Evolutionary conservation across 495 filamentous ascomycete species (phyloP).

Genomic region (Trichoderma parareesei): DNA sequence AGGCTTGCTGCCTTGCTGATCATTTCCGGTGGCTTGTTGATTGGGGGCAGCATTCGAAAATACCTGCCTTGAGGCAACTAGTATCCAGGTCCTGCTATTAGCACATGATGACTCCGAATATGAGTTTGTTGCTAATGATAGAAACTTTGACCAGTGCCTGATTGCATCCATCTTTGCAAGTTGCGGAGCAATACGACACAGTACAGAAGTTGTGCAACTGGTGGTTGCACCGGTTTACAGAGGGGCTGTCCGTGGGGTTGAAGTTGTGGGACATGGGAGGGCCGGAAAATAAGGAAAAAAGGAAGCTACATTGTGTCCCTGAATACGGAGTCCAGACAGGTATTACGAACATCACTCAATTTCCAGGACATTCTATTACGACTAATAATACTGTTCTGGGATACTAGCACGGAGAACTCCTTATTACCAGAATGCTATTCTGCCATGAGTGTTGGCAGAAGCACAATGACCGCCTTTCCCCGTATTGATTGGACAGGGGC

Average conservation of each 20-base stretch:
- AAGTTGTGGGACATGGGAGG: neutral
- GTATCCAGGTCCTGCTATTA: neutral
- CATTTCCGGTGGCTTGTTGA: constrained; percentile 6
- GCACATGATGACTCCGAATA: neutral
- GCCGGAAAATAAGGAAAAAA: neutral
- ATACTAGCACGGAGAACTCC: neutral
- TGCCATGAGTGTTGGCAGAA: neutral
- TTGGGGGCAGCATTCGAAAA: neutral
- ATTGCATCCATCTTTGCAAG: too few species aligned
- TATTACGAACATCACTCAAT: neutral
- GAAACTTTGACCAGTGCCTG: neutral
- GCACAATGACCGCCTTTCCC: constrained; percentile 3
- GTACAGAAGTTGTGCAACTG: too few species aligned
- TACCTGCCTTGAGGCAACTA: neutral
- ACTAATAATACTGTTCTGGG: neutral
- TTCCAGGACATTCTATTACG: neutral
- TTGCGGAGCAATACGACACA: too few species aligned
- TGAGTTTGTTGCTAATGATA: neutral
- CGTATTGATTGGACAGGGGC: neutral
- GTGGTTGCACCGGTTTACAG: neutral
- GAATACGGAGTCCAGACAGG: neutral
- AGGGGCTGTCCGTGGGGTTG: neutral
- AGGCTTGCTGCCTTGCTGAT: neutral
- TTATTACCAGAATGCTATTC: neutral
- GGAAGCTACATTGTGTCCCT: neutral